Evolutionary conservation across 768 basidiomycete genomes (phyloP).

Genomic region (Lactifluus rugatus): DNA sequence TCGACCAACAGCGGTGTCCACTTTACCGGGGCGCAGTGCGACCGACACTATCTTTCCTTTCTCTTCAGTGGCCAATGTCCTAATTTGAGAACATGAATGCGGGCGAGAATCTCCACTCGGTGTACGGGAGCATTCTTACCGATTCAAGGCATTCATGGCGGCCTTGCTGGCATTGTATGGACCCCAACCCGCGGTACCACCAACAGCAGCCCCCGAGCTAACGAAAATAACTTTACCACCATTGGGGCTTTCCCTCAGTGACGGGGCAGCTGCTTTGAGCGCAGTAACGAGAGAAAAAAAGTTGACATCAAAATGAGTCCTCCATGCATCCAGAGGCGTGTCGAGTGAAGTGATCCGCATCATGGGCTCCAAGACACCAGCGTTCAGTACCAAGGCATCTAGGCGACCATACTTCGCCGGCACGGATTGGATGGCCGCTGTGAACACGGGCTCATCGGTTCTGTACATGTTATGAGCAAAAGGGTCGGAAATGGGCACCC

Average conservation of each 20-base stretch:
- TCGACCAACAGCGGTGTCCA: conserved; percentile 63
- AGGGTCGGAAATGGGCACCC: neutral
- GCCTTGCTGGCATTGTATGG: conserved; percentile 81
- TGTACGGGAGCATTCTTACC: conserved; percentile 2
- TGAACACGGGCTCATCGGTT: conserved; percentile 45
- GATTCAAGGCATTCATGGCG: conserved; percentile 72
- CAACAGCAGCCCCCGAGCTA: conserved; percentile 76
- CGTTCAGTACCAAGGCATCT: conserved; percentile 78
- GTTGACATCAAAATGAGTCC: conserved; percentile 71
- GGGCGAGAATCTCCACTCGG: neutral
- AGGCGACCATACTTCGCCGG: conserved; percentile 48
- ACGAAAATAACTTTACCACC: conserved; percentile 71
- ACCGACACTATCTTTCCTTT: conserved; percentile 53
- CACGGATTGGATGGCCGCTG: conserved; percentile 46
- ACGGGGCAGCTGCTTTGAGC: conserved; percentile 55
- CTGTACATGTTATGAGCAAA: conserved; percentile 30
- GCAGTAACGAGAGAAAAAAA: conserved; percentile 77
- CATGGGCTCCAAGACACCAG: conserved; percentile 67
- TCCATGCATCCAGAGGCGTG: conserved; percentile 51
- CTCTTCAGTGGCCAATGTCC: conserved; percentile 82
- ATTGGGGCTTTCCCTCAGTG: conserved; percentile 47
- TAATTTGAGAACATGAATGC: conserved; percentile 22
- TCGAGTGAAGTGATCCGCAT: conserved; percentile 45
- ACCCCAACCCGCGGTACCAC: conserved; percentile 62
- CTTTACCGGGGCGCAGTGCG: conserved; percentile 80